Evolutionary conservation across 805 yeast species (phyloP), one percentile per base, ranked within the genome.

Genomic region (Metschnikowia sp.): DNA sequence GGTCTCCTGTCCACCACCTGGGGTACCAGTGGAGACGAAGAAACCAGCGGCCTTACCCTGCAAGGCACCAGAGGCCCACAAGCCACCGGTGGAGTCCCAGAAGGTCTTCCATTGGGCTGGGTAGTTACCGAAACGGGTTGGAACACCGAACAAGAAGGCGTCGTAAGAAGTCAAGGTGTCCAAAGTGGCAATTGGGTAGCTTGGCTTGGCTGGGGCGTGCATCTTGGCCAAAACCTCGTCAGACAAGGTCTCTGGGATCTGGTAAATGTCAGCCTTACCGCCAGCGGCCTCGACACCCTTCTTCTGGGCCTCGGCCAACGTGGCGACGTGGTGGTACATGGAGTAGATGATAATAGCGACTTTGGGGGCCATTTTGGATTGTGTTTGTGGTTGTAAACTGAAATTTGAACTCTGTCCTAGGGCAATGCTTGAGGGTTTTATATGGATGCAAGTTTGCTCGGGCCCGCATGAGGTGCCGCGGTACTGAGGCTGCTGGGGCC

Each of bases 321-420:
- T 68, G 54, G 82, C 81, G 56, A 85, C 70, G 70, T 89, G 96
- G 51, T 90, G 90, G 73, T 86, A 88, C 56, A 84, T 65, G 34
- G 96, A 84, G 78, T 89, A 89, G 65, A 83, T 81, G 65, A 89
- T 76, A 55, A 89, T 83, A 40, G 89, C 91, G 46, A 83, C 75
- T 68, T 82, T 83, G 7, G 59, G 59, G 19, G 59, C 59, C 59
- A 55, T 55, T 55, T 44, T 46, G 47, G 11, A 9, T 28, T 29
- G 29, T 44, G 36, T 22, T 31, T 36, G n/a, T n/a, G 36, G 4
- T 36, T 30, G 13, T 32, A 30, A 30, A 30, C 12, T 10, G 32
- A 30, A 30, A 30, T 9, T 11, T 15, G 18, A 15, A 15, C 18
- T 15, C 18, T 15, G 18, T 2, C 18, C 18, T 10, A 1, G 36